A percentile compares a stretch with the other conserved stretches of the same genome.
Evolutionary conservation across 495 filamentous ascomycete genomes (phyloP).

Genomic region (Umbilicaria muhlenbergii): DNA sequence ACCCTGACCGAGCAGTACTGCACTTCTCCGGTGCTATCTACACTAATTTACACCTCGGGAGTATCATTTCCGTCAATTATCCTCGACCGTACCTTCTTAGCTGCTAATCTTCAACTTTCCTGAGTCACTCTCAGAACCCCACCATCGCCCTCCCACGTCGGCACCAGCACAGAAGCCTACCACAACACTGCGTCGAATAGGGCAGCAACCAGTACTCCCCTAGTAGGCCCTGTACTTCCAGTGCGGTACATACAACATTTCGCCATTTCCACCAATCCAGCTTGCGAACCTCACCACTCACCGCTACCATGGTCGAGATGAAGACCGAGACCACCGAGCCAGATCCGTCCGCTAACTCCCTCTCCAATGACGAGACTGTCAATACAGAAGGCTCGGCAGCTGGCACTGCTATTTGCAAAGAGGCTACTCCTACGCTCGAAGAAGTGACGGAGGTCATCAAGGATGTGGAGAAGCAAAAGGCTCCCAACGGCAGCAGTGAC

Average conservation of each 20-base stretch:
- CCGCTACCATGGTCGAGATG: not conserved
- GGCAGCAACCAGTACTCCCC: no score
- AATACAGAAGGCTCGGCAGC: not conserved
- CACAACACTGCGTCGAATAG: no score
- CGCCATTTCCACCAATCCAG: no score
- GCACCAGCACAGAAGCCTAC: no score
- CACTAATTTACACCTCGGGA: no score
- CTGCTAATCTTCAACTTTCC: not conserved
- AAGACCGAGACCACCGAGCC: not conserved
- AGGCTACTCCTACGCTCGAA: slow-evolving; percentile 24
- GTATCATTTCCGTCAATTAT: no score
- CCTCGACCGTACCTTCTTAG: no score
- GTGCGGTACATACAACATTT: no score
- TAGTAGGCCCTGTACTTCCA: no score
- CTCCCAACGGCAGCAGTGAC: slow-evolving; percentile 20
- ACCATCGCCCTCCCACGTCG: not conserved
- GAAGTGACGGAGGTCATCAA: slow-evolving; percentile 29
- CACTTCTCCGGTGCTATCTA: no score
- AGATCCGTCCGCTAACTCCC: not conserved
- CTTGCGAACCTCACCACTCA: no score
- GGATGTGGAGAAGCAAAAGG: slow-evolving; percentile 22
- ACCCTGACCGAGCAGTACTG: no score
- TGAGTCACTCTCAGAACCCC: not conserved
- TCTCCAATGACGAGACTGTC: not conserved
- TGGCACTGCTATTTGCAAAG: not conserved